Evolutionary conservation across 2,329 filamentous ascomycete genomes (phyloP).

Genomic region (Verticillium dahliae): DNA sequence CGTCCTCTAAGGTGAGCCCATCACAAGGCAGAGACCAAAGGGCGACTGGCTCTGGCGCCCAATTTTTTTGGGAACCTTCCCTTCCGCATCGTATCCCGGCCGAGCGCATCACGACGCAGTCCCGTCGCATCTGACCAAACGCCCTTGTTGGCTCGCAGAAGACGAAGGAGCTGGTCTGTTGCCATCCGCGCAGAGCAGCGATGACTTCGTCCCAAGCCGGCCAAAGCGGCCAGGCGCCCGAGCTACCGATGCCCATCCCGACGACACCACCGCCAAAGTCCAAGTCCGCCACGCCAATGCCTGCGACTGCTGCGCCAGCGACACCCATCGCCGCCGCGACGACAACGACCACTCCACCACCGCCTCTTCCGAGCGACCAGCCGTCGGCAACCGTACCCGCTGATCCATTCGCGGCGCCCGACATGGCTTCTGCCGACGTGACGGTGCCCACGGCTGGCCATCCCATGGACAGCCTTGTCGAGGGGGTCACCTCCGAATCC

Average conservation of each 20-base stretch:
- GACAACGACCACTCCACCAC: constrained; percentile 5
- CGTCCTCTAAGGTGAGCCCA: constrained; percentile 5
- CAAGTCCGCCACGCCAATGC: background rate
- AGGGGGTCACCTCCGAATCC: constrained; percentile 14
- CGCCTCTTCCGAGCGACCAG: constrained; percentile 12
- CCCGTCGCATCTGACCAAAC: constrained; percentile 11
- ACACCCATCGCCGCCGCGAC: constrained; percentile 1
- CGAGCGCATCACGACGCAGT: background rate
- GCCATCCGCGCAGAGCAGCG: constrained; percentile 35
- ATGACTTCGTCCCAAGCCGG: constrained; percentile 53
- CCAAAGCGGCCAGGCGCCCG: constrained; percentile 20
- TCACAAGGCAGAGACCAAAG: constrained; percentile 2
- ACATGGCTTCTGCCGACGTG: constrained; percentile 2
- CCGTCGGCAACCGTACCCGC: constrained; percentile 7
- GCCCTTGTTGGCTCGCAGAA: constrained; percentile 14
- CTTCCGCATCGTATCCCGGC: constrained; percentile 3
- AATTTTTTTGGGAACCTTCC: constrained; percentile 12
- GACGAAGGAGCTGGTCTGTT: constrained; percentile 49
- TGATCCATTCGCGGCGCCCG: background rate
- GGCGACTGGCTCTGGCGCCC: constrained; percentile 6
- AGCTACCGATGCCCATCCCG: constrained; percentile 16
- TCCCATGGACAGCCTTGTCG: constrained; percentile 6
- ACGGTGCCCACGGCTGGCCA: background rate
- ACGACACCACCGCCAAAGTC: constrained; percentile 11
- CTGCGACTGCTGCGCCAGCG: constrained; percentile 2